These are phyloP conservation scores for Grammothele lineata DNA, from an alignment of 768 basidiomycete species.

Conservation along the genomic window DNA sequence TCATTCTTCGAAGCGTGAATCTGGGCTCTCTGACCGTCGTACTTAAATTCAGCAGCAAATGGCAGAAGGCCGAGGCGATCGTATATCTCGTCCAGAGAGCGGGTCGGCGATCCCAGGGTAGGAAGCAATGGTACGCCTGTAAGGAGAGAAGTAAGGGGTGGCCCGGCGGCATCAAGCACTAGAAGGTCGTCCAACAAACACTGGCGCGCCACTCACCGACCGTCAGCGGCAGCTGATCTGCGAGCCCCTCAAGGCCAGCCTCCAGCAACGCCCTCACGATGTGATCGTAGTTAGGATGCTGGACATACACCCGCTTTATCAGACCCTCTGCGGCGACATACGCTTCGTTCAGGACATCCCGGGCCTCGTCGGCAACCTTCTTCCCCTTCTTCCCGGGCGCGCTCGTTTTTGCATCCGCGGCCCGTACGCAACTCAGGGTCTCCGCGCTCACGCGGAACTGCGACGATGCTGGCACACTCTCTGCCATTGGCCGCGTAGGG, in stretches of 20 bases:
- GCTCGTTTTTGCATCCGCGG: slow-evolving; percentile 20
- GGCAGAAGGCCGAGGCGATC: slow-evolving; percentile 56
- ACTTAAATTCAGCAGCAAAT: slow-evolving; percentile 88
- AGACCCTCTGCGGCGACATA: slow-evolving; percentile 58
- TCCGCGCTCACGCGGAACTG: slow-evolving; percentile 30
- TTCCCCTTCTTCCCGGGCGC: slow-evolving; percentile 22
- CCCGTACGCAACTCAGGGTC: too few species aligned
- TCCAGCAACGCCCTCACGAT: slow-evolving; percentile 60
- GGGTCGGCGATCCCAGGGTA: slow-evolving; percentile 81
- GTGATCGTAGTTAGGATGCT: slow-evolving; percentile 73
- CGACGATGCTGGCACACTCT: slow-evolving; percentile 11
- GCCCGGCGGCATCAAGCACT: slow-evolving; percentile 81
- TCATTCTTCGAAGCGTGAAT: slow-evolving; percentile 51
- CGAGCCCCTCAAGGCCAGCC: slow-evolving; percentile 55
- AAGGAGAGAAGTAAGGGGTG: slow-evolving; percentile 44
- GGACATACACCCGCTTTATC: slow-evolving; percentile 68
- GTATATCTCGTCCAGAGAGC: slow-evolving; percentile 84
- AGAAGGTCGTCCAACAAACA: slow-evolving; percentile 58
- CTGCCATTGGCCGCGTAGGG: slow-evolving; percentile 24
- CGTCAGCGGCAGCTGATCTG: slow-evolving; percentile 56
- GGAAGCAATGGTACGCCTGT: slow-evolving; percentile 79
- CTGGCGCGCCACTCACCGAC: slow-evolving; percentile 45
- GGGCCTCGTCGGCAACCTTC: slow-evolving; percentile 26
- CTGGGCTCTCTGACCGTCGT: slow-evolving; percentile 85
- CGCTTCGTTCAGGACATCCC: slow-evolving; percentile 35